Conservation (phyloP, 306 rosid genomes). For the Rosa chinensis region DNA sequence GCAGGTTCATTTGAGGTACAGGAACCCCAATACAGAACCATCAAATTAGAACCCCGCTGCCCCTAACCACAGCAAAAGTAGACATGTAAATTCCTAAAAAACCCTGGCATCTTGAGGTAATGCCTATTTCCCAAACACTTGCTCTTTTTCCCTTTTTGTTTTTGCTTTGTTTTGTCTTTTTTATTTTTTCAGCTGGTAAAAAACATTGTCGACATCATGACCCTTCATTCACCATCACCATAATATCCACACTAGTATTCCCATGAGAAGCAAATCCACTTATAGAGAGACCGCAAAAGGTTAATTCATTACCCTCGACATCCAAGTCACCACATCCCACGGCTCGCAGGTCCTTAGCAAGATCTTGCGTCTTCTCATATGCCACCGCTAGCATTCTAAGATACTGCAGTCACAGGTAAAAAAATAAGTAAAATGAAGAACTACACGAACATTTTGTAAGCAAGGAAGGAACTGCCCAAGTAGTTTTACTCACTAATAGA, state of each 20-base stretch:
- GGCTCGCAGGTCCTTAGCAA: conserved; percentile 83
- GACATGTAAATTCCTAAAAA: conserved; percentile 1
- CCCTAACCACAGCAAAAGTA: neutral
- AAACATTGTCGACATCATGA: neutral
- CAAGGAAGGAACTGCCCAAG: conserved; percentile 5
- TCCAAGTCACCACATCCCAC: conserved; percentile 99
- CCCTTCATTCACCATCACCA: neutral
- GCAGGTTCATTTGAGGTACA: neutral
- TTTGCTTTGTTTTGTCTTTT: neutral
- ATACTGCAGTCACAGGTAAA: conserved; percentile 70
- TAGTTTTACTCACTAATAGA: conserved; percentile 68
- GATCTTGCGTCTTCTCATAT: conserved; percentile 95
- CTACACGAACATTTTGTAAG: conserved; percentile 14
- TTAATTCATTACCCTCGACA: conserved; percentile 74
- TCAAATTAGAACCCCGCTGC: conserved; percentile 10
- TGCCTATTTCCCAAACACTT: neutral
- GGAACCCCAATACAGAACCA: neutral
- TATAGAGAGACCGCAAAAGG: neutral
- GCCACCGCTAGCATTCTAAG: conserved; percentile 98
- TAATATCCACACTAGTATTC: neutral
- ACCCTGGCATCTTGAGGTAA: neutral
- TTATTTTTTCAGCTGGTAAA: neutral
- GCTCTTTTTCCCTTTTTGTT: neutral
- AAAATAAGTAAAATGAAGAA: conserved; percentile 32
- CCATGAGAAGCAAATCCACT: neutral